Conservation (phyloP, 805 yeast genomes). For the Dipodascus albidus region DNA sequence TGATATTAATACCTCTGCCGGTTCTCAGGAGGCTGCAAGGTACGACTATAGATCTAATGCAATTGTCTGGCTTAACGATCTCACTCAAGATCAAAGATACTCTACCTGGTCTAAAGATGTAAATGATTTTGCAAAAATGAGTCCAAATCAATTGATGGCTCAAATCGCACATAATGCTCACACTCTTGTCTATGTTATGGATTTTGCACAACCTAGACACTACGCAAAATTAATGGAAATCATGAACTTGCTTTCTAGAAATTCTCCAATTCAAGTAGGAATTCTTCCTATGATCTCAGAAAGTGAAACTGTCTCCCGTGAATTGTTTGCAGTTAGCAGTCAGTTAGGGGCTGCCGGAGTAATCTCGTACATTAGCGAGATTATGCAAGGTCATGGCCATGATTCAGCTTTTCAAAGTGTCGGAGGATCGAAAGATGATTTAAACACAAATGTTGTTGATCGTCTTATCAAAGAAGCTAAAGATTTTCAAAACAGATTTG, state of each 20-base stretch:
- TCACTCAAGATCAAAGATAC: slow-evolving; percentile 53
- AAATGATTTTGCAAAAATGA: slow-evolving; percentile 35
- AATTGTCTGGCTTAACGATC: slow-evolving; percentile 66
- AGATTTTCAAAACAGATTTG: slow-evolving; percentile 25
- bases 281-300: slow-evolving; percentile 46
- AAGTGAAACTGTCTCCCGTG: slow-evolving; percentile 14
- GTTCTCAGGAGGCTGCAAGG: slow-evolving; percentile 14
- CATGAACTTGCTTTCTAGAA: slow-evolving; percentile 27
- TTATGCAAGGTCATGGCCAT: slow-evolving; percentile 10
- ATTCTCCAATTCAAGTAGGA: slow-evolving; percentile 73
- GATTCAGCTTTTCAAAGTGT: slow-evolving; percentile 10
- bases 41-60: slow-evolving; percentile 27
- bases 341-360: slow-evolving; percentile 10
- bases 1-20: slow-evolving; percentile 10
- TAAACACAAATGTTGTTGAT: slow-evolving; percentile 4
- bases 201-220: slow-evolving; percentile 43
- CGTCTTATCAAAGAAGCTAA: slow-evolving; percentile 8
- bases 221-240: slow-evolving; percentile 33
- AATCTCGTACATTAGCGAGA: slow-evolving; percentile 10
- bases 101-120: slow-evolving; percentile 33
- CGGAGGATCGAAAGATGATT: slow-evolving; percentile 8
- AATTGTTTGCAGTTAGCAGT: slow-evolving; percentile 5
- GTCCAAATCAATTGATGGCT: slow-evolving; percentile 52
- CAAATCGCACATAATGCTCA: slow-evolving; percentile 62
- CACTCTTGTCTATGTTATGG: slow-evolving; percentile 58